Conservation (phyloP, 2,329 filamentous ascomycete genomes). For the Pseudogymnoascus sp. region DNA sequence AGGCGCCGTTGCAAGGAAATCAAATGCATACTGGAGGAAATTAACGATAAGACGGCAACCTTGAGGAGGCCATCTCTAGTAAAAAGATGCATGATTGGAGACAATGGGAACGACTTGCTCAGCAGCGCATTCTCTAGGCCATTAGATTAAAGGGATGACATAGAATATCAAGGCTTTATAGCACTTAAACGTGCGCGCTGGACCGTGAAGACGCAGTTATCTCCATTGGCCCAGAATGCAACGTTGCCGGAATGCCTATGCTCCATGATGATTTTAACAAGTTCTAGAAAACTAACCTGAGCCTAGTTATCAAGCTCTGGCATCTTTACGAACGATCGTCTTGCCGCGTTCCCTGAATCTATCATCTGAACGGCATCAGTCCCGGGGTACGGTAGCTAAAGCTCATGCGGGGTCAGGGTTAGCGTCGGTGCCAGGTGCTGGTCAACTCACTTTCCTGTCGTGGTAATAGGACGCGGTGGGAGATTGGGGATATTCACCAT, state of each 20-base stretch:
- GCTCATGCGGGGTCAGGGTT: background rate
- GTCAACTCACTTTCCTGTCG: background rate
- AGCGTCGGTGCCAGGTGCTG: background rate
- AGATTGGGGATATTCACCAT: background rate
- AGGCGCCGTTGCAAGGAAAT: background rate
- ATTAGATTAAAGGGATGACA: background rate
- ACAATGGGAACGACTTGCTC: slow-evolving; percentile 14
- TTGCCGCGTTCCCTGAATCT: background rate
- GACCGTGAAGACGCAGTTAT: background rate
- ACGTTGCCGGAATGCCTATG: background rate
- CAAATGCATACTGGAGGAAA: background rate
- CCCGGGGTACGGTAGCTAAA: background rate
- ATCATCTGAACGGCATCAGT: background rate
- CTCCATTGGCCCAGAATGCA: background rate
- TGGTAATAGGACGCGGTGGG: background rate
- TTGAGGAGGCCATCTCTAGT: slow-evolving; percentile 7
- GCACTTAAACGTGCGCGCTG: background rate
- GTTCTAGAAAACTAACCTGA: background rate
- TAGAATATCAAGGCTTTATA: background rate
- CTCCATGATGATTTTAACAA: background rate
- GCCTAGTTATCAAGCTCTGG: background rate
- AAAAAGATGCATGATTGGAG: slow-evolving; percentile 11
- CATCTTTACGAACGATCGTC: background rate
- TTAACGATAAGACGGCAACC: background rate
- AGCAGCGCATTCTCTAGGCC: background rate